A percentile compares a stretch with the other conserved stretches of the same genome.
phyloP scores from a whole-genome alignment of 2,329 filamentous ascomycete species.

The Epichloe elymi region DNA sequence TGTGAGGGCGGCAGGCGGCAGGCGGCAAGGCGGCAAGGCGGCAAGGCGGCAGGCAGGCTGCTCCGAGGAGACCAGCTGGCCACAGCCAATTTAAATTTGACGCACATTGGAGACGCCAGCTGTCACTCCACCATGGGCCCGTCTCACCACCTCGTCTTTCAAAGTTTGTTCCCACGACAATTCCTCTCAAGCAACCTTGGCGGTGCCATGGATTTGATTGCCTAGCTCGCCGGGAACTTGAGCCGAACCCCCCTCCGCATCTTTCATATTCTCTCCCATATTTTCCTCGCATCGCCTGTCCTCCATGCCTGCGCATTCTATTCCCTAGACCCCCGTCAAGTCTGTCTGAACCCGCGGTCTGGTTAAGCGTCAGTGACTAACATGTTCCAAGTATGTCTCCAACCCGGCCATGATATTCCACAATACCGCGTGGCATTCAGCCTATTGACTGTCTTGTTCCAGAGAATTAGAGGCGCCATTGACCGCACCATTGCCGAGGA shows the following conservation, averaged over 20 bases:
- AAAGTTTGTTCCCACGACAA: no score
- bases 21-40: no score
- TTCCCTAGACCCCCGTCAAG: neutral
- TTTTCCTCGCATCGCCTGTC: neutral
- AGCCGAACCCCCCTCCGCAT: no score
- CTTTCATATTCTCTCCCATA: neutral
- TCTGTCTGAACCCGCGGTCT: neutral
- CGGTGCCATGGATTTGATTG: no score
- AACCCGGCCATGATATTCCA: neutral
- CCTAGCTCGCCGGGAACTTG: no score
- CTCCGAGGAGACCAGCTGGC: no score
- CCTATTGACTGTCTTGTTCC: neutral
- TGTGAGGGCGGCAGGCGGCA: neutral
- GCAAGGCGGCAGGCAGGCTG: no score
- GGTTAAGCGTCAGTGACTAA: constrained; percentile 5
- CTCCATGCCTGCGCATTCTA: constrained; percentile 2
- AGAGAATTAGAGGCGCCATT: constrained; percentile 70
- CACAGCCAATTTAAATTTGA: no score
- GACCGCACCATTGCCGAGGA: constrained; percentile 84
- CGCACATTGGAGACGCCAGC: neutral
- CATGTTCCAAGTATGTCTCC: constrained; percentile 21
- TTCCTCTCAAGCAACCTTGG: no score
- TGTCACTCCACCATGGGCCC: neutral
- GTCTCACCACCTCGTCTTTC: neutral
- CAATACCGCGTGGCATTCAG: neutral